Percentiles rank a stretch among this genome's conserved stretches.
Evolutionary conservation across 2,329 filamentous ascomycete species (phyloP).

Genomic region (Pyricularia pennisetigena): DNA sequence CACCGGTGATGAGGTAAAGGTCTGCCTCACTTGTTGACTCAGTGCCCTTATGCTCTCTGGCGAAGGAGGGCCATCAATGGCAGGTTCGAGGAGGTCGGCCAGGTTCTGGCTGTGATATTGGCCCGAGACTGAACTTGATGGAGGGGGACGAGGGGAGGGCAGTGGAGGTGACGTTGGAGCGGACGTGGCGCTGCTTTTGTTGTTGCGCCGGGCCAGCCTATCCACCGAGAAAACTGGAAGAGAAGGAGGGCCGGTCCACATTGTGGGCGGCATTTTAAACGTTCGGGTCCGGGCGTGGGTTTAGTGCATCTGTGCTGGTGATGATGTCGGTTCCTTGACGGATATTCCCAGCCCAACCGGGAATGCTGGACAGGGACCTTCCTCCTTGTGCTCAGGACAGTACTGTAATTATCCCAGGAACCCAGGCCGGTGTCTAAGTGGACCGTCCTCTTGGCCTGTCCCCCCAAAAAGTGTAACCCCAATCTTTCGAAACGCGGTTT

Average conservation of each 20-base stretch:
- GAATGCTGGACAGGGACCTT: constrained; percentile 1
- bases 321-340: neutral
- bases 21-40: constrained; percentile 46
- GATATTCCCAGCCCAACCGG: neutral
- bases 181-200: constrained; percentile 2
- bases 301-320: neutral
- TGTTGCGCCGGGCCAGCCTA: neutral
- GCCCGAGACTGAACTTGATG: constrained; percentile 5
- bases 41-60: constrained; percentile 48
- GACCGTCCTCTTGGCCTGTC: neutral
- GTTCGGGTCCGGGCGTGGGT: neutral
- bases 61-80: constrained; percentile 51
- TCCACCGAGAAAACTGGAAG: constrained; percentile 3
- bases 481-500: neutral
- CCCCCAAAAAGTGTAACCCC: neutral
- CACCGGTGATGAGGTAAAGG: constrained; percentile 25
- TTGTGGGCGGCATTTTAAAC: constrained; percentile 1
- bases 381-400: neutral
- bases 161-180: constrained; percentile 4
- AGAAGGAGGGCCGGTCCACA: constrained; percentile 2
- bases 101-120: constrained; percentile 13
- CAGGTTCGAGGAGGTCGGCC: constrained; percentile 42
- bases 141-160: constrained; percentile 6
- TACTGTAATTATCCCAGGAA: neutral
- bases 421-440: neutral